Evolutionary conservation across 2,329 filamentous ascomycete genomes (phyloP).

Genomic region (Apiospora pterosperma): DNA sequence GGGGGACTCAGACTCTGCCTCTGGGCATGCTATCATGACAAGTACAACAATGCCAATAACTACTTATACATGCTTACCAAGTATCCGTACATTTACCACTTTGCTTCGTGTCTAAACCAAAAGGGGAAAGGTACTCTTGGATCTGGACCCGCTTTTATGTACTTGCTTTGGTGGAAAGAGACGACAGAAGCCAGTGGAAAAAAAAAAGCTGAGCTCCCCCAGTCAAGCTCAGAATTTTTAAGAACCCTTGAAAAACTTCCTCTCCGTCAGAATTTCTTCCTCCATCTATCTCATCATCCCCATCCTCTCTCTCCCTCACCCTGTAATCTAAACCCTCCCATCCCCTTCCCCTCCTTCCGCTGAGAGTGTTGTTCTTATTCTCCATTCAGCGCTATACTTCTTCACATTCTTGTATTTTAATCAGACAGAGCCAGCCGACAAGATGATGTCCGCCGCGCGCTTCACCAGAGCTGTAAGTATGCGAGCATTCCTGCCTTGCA

Average conservation of each 20-base stretch:
- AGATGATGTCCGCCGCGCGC: conserved; percentile 66
- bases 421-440: conserved; percentile 27
- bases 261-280: neutral
- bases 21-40: too few relatives aligned
- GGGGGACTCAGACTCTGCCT: too few relatives aligned
- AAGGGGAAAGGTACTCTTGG: neutral
- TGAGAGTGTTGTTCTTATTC: neutral
- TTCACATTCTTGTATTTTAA: neutral
- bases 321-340: neutral
- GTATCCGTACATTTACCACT: too few relatives aligned
- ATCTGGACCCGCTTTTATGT: neutral
- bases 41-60: neutral
- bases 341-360: neutral
- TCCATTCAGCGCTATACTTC: neutral
- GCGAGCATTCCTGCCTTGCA: conserved; percentile 4
- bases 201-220: neutral
- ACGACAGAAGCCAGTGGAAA: neutral
- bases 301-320: neutral
- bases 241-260: conserved; percentile 1
- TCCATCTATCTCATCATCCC: neutral
- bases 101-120: neutral
- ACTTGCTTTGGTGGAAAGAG: neutral
- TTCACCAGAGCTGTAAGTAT: conserved; percentile 71
- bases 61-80: neutral
- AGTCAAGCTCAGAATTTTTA: neutral